These are phyloP conservation scores for Chaetoceros tenuissimus DNA, from an alignment of 108 stramenopile species.

Conservation along the genomic window DNA sequence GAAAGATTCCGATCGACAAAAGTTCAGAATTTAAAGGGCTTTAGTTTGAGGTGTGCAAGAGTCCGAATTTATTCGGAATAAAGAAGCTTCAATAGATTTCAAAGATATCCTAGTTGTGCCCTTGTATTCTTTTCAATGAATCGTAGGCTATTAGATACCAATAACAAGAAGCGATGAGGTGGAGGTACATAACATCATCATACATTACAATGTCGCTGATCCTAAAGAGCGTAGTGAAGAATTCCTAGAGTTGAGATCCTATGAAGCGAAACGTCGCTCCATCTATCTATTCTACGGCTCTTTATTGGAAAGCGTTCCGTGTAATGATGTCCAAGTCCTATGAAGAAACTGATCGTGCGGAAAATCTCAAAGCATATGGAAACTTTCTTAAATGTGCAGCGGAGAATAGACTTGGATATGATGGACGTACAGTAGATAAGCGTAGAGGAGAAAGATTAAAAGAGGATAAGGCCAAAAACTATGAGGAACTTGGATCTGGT, in stretches of 20 bases:
- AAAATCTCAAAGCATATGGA: conserved; percentile 39
- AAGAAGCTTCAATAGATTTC: too few species aligned
- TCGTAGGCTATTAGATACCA: too few species aligned
- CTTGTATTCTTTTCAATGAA: too few species aligned
- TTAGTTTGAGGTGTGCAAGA: too few species aligned
- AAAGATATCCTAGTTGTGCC: too few species aligned
- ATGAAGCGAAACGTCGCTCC: conserved; percentile 48
- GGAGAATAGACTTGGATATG: conserved; percentile 48
- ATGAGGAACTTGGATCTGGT: not conserved
- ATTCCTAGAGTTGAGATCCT: conserved; percentile 48
- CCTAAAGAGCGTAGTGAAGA: too few species aligned
- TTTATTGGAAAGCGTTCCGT: conserved; percentile 77
- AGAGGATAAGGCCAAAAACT: not conserved
- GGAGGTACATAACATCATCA: too few species aligned
- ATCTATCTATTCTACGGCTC: conserved; percentile 49
- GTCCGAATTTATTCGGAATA: too few species aligned
- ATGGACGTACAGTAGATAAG: conserved; percentile 44
- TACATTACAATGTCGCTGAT: too few species aligned
- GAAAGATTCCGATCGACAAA: too few species aligned
- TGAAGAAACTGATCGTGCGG: conserved; percentile 55
- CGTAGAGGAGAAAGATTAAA: conserved; percentile 10
- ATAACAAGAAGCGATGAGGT: too few species aligned
- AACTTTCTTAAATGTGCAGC: conserved; percentile 34
- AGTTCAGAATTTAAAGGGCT: too few species aligned
- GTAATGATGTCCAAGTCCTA: conserved; percentile 40